A percentile compares a stretch with the other conserved stretches of the same genome.
Evolutionary conservation across 345 rosid genomes (phyloP).

Genomic region (Pistacia atlantica): DNA sequence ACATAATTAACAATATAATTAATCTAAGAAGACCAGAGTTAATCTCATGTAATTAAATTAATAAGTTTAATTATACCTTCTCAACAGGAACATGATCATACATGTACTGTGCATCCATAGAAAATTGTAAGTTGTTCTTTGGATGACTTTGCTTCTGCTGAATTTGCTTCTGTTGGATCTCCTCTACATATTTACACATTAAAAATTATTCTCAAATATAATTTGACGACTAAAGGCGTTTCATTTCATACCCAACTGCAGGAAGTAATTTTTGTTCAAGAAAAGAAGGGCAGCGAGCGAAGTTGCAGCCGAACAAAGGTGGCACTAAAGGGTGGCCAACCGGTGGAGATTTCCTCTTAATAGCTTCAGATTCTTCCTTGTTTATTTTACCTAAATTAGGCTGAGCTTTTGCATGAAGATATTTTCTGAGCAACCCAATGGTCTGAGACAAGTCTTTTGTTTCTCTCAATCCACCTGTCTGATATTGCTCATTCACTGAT

Average conservation of each 20-base stretch:
- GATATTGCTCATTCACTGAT: neutral
- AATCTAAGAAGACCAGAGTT: no score
- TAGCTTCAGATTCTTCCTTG: slow-evolving; percentile 14
- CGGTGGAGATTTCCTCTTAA: neutral
- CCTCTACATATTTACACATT: neutral
- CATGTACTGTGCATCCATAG: slow-evolving; percentile 36
- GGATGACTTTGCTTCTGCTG: slow-evolving; percentile 9
- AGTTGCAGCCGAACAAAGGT: neutral
- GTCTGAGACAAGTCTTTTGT: slow-evolving; percentile 17
- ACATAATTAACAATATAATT: neutral
- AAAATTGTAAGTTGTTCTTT: slow-evolving; percentile 38
- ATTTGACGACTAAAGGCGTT: no score
- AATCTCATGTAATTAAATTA: neutral
- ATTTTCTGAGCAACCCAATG: slow-evolving; percentile 23
- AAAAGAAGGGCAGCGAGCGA: slow-evolving; percentile 20
- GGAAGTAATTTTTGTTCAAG: slow-evolving; percentile 31
- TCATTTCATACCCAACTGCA: slow-evolving; percentile 17
- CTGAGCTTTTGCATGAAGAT: slow-evolving; percentile 9
- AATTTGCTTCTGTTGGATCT: slow-evolving; percentile 10
- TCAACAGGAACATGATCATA: slow-evolving; percentile 29
- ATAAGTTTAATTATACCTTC: slow-evolving; percentile 17
- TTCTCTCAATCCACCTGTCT: neutral
- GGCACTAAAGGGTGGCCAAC: neutral
- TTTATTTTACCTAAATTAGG: slow-evolving; percentile 8
- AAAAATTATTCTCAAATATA: no score